A percentile compares a stretch with the other conserved stretches of the same genome.
Conservation (phyloP, 2,329 filamentous ascomycete species). For the Furcasterigmium furcatum region DNA sequence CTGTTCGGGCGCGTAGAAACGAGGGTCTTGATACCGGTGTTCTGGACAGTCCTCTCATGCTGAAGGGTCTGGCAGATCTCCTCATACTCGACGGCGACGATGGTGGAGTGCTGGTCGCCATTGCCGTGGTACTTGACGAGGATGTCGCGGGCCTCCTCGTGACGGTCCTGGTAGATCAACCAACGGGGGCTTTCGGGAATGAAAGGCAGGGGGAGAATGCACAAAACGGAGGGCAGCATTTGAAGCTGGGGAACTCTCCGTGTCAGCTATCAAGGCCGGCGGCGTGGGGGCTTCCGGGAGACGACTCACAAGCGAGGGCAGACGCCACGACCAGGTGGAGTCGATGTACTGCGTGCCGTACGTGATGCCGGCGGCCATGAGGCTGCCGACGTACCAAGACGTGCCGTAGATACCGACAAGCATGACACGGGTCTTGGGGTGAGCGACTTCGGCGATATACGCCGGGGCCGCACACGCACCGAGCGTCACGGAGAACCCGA, state of each 20-base stretch:
- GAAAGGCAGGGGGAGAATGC: constrained; percentile 1
- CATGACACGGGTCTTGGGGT: not conserved
- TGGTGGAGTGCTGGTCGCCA: constrained; percentile 25
- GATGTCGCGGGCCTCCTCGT: constrained; percentile 32
- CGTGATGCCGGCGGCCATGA: constrained; percentile 3
- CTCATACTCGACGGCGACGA: constrained; percentile 43
- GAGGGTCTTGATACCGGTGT: constrained; percentile 34
- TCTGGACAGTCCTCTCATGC: not conserved
- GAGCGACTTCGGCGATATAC: not conserved
- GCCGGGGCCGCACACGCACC: constrained; percentile 4
- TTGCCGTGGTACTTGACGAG: constrained; percentile 34
- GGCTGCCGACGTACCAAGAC: not conserved
- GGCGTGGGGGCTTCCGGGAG: too few relatives aligned
- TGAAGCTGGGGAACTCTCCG: not conserved
- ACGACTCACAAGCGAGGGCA: not conserved
- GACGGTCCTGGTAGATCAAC: constrained; percentile 1
- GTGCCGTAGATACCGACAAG: not conserved
- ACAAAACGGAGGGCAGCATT: not conserved
- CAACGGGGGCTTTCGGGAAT: constrained; percentile 3
- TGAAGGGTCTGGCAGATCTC: constrained; percentile 35
- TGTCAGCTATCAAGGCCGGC: not conserved
- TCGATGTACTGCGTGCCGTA: constrained; percentile 1
- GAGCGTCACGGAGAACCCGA: constrained; percentile 1
- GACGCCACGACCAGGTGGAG: constrained; percentile 5
- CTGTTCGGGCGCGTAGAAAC: constrained; percentile 31